Evolutionary conservation across 116 monocot genomes (phyloP).

Genomic region (Trichopus zeylanicus): DNA sequence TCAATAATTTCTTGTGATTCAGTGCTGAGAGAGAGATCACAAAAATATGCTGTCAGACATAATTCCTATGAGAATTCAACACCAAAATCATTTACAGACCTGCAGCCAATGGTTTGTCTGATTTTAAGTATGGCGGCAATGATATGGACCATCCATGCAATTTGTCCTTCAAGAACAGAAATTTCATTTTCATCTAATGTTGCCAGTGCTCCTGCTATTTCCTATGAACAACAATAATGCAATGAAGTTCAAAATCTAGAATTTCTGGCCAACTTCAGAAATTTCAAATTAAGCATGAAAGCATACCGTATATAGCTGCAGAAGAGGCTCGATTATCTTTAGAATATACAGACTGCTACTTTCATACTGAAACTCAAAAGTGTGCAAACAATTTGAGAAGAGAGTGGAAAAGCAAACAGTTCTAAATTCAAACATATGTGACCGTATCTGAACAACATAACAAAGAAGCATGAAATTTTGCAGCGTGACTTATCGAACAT

Average conservation of each 20-base stretch:
- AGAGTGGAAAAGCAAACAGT: neutral
- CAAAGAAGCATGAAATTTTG: neutral
- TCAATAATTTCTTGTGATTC: slow-evolving; percentile 94
- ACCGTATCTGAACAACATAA: neutral
- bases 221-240: slow-evolving; percentile 27
- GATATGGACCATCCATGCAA: slow-evolving; percentile 93
- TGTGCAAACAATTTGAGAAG: neutral
- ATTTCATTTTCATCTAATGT: slow-evolving; percentile 55
- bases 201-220: slow-evolving; percentile 50
- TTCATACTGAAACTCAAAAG: slow-evolving; percentile 69
- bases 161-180: slow-evolving; percentile 76
- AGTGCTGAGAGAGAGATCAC: slow-evolving; percentile 22
- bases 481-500: neutral
- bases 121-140: slow-evolving; percentile 92
- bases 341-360: slow-evolving; percentile 79
- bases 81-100: slow-evolving; percentile 27
- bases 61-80: neutral
- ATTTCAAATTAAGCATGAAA: too few relatives aligned
- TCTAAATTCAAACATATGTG: slow-evolving; percentile 3
- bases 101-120: slow-evolving; percentile 62
- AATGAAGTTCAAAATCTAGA: neutral
- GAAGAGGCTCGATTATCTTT: slow-evolving; percentile 89
- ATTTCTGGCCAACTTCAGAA: too few relatives aligned
- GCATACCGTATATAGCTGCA: slow-evolving; percentile 82
- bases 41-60: neutral